phyloP scores from a whole-genome alignment of 345 rosid genomes.

The Bruguiera parviflora region DNA sequence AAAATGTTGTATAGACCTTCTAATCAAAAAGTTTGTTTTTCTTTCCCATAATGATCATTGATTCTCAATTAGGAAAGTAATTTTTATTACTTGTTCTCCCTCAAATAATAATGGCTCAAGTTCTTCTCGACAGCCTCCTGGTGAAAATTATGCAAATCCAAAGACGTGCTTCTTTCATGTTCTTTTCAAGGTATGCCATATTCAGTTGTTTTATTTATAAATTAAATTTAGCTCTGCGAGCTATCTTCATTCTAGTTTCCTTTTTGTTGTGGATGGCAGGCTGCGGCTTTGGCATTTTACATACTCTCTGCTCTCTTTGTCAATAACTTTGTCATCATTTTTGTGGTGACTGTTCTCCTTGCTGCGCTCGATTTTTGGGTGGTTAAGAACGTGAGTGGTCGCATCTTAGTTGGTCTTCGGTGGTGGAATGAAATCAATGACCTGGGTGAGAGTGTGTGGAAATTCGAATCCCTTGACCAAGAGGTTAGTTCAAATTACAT shows the following conservation, averaged over 20 bases:
- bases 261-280: slow-evolving; percentile 47
- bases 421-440: slow-evolving; percentile 99
- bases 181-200: slow-evolving; percentile 60
- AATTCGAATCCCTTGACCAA: slow-evolving; percentile 93
- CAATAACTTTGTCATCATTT: slow-evolving; percentile 86
- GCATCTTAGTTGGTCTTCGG: slow-evolving; percentile 95
- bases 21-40: no score
- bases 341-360: slow-evolving; percentile 95
- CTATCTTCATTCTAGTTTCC: neutral
- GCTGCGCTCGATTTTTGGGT: slow-evolving; percentile 99
- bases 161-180: slow-evolving; percentile 3
- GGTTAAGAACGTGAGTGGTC: slow-evolving; percentile 98
- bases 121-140: slow-evolving; percentile 61
- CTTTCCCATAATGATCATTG: no score
- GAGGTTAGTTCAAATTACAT: slow-evolving; percentile 52
- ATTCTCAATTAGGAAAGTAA: no score
- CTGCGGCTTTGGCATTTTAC: slow-evolving; percentile 89
- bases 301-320: slow-evolving; percentile 83
- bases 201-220: neutral
- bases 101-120: neutral
- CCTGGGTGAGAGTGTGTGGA: slow-evolving; percentile 98
- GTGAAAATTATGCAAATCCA: slow-evolving; percentile 92
- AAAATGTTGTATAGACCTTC: no score
- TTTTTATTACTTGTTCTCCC: neutral
- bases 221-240: slow-evolving; percentile 4